phyloP scores from a whole-genome alignment of 2,329 filamentous ascomycete species.

The Ophidiomyces ophidiicola region DNA sequence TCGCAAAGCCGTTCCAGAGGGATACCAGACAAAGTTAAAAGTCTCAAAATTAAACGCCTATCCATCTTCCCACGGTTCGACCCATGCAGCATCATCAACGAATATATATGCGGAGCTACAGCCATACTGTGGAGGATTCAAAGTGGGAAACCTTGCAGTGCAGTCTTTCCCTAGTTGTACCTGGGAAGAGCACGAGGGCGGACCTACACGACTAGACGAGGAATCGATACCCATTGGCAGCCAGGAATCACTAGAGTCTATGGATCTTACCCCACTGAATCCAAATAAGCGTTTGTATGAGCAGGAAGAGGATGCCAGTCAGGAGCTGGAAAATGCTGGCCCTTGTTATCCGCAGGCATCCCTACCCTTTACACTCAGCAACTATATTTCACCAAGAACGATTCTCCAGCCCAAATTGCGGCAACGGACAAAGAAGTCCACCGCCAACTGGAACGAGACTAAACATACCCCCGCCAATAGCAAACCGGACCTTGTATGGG shows the following conservation, averaged over 20 bases:
- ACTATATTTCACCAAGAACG: constrained; percentile 15
- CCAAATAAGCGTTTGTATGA: constrained; percentile 35
- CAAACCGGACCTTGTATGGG: constrained; percentile 12
- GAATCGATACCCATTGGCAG: constrained; percentile 32
- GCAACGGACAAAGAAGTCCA: constrained; percentile 16
- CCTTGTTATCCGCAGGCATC: neutral
- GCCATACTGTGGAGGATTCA: constrained; percentile 72
- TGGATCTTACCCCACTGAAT: constrained; percentile 19
- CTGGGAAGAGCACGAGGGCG: constrained; percentile 15
- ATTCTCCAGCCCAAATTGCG: constrained; percentile 26
- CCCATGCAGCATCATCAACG: constrained; percentile 18
- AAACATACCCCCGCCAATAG: constrained; percentile 5
- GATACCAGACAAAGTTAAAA: constrained; percentile 61
- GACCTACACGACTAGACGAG: constrained; percentile 27
- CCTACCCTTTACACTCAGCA: constrained; percentile 3
- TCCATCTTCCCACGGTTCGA: constrained; percentile 14
- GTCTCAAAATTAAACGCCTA: constrained; percentile 13
- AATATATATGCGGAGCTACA: constrained; percentile 48
- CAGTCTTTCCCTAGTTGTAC: constrained; percentile 38
- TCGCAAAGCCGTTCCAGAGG: constrained; percentile 83
- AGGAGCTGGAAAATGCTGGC: constrained; percentile 25
- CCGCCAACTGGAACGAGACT: constrained; percentile 15
- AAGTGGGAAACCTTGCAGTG: constrained; percentile 54
- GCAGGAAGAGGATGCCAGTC: constrained; percentile 22
- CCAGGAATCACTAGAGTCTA: constrained; percentile 26